Evolutionary conservation across 2,329 filamentous ascomycete genomes (phyloP).

Genomic region (Colletotrichum sp.): DNA sequence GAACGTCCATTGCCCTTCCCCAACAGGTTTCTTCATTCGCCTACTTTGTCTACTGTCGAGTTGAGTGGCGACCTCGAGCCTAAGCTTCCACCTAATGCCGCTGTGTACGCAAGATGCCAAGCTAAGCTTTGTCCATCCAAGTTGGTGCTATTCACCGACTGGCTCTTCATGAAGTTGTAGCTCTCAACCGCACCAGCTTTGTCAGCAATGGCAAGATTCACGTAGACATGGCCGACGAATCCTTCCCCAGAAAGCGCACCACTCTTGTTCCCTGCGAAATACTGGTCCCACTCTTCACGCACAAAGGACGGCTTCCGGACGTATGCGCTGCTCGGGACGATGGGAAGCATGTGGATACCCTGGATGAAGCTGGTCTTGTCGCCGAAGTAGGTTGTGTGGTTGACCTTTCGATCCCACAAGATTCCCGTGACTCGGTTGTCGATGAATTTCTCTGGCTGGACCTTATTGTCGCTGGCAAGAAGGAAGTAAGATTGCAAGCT

Average conservation of each 20-base stretch:
- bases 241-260: constrained; percentile 73
- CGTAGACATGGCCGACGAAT: constrained; percentile 79
- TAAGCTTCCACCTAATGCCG: constrained; percentile 6
- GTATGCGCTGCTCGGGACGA: constrained; percentile 66
- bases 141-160: background rate
- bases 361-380: constrained; percentile 56
- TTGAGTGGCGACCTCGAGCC: background rate
- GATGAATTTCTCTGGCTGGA: constrained; percentile 70
- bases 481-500: constrained; percentile 77
- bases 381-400: constrained; percentile 83
- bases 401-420: constrained; percentile 84
- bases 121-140: background rate
- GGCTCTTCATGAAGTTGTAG: constrained; percentile 9
- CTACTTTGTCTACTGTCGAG: background rate
- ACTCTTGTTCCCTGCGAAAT: constrained; percentile 8
- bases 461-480: constrained; percentile 65
- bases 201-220: constrained; percentile 75
- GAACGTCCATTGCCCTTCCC: too few species aligned
- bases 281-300: constrained; percentile 70
- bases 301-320: constrained; percentile 70
- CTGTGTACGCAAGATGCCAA: constrained; percentile 11
- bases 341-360: constrained; percentile 76
- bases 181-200: background rate
- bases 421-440: constrained; percentile 52
- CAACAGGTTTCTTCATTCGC: too few species aligned